phyloP scores from a whole-genome alignment of 2,329 filamentous ascomycete genomes.

The Alternaria sp. region DNA sequence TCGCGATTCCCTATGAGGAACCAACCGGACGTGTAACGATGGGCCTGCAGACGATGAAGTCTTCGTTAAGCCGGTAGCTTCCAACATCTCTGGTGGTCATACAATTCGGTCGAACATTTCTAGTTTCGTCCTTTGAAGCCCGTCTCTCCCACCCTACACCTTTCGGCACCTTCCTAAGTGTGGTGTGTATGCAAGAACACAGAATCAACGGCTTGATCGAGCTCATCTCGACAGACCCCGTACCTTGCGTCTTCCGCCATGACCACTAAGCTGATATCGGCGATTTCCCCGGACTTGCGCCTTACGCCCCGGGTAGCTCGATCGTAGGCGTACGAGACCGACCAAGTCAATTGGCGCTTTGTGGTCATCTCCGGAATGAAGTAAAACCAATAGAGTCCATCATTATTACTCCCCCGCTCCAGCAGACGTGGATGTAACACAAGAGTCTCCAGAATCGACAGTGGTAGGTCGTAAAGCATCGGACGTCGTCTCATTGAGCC shows the following conservation, averaged over 20 bases:
- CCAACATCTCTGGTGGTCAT: fast-evolving
- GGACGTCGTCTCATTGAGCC: background rate
- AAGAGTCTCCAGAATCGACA: fast-evolving
- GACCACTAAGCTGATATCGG: background rate
- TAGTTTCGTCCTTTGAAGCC: background rate
- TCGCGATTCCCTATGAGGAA: background rate
- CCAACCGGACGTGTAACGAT: background rate
- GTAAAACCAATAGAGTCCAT: background rate
- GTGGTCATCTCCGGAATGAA: background rate
- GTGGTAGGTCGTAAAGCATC: background rate
- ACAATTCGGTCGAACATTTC: background rate
- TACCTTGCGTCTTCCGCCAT: background rate
- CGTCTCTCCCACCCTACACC: background rate
- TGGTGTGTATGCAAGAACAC: background rate
- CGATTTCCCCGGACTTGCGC: background rate
- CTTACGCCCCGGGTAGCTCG: background rate
- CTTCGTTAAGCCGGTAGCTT: background rate
- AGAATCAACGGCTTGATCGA: fast-evolving
- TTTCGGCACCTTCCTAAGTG: background rate
- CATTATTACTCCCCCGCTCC: background rate
- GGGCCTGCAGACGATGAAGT: background rate
- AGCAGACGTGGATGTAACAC: background rate
- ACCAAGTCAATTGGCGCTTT: background rate
- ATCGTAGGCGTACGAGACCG: background rate
- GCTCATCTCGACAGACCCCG: too few relatives aligned